phyloP scores from a whole-genome alignment of 208 protist genomes.

The Wallacemonas sp. region DNA sequence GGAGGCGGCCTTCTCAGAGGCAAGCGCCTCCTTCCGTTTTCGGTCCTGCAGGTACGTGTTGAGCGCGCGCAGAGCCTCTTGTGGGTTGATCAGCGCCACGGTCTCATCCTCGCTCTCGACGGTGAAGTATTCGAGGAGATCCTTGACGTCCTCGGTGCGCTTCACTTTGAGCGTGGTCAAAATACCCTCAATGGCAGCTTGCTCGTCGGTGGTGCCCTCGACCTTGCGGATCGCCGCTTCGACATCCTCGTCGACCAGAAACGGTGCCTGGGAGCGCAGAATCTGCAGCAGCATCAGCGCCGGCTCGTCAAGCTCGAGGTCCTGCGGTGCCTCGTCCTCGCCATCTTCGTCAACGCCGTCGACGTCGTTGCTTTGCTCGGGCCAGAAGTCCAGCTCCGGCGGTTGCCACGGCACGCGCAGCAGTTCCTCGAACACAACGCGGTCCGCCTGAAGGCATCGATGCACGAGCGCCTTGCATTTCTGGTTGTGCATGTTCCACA shows the following conservation, averaged over 20 bases:
- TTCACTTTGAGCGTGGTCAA: slow-evolving; percentile 91
- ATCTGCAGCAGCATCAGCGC: slow-evolving; percentile 87
- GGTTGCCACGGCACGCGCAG: slow-evolving; percentile 89
- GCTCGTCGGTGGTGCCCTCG: slow-evolving; percentile 75
- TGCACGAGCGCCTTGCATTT: slow-evolving; percentile 87
- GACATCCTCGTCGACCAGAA: slow-evolving; percentile 88
- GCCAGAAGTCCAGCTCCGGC: slow-evolving; percentile 82
- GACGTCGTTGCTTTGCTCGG: slow-evolving; percentile 40
- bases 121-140: slow-evolving; percentile 90
- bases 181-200: slow-evolving; percentile 91
- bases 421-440: slow-evolving; percentile 95
- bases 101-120: slow-evolving; percentile 62
- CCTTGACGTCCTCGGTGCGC: slow-evolving; percentile 80
- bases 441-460: slow-evolving; percentile 92
- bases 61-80: slow-evolving; percentile 85
- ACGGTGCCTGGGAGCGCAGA: slow-evolving; percentile 82
- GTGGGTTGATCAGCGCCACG: slow-evolving; percentile 74
- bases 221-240: slow-evolving; percentile 60
- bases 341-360: slow-evolving; percentile 44
- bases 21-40: slow-evolving; percentile 22
- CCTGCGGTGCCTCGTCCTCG: slow-evolving; percentile 45
- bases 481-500: slow-evolving; percentile 96
- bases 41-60: slow-evolving; percentile 80
- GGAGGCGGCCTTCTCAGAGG: slow-evolving; percentile 7
- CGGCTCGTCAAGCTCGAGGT: slow-evolving; percentile 74